phyloP scores from a whole-genome alignment of 2,329 filamentous ascomycete genomes.

The Beauveria medogensis region DNA sequence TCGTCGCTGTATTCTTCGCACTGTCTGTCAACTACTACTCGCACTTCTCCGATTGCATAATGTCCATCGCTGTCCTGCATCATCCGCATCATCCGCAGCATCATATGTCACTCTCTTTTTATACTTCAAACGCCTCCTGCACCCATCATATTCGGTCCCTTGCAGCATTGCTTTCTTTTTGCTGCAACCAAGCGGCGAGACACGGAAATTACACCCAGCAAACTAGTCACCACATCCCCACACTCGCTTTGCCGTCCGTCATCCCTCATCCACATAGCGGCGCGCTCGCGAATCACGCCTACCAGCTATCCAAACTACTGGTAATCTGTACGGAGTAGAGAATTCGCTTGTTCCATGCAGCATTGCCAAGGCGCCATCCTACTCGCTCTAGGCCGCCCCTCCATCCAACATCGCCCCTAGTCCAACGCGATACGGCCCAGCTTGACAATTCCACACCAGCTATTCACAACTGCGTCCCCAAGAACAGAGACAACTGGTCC shows the following conservation, averaged over 20 bases:
- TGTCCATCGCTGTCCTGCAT: too few relatives aligned
- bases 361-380: not conserved
- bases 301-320: not conserved
- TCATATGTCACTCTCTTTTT: not conserved
- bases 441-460: not conserved
- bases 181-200: not conserved
- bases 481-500: not conserved
- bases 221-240: not conserved
- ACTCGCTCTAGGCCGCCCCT: not conserved
- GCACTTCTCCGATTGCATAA: not conserved
- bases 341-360: not conserved
- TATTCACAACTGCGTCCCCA: not conserved
- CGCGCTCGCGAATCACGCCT: not conserved
- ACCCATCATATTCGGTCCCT: not conserved
- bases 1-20: not conserved
- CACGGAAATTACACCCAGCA: constrained; percentile 3
- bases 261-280: not conserved
- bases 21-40: not conserved
- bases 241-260: not conserved
- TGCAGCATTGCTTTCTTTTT: not conserved
- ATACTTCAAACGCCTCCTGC: not conserved
- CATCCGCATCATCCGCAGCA: not conserved
- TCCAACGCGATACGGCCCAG: not conserved
- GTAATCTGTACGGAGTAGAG: not conserved
- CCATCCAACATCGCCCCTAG: not conserved